Evolutionary conservation across 208 protist genomes (phyloP).

Genomic region (Trypanosoma brucei): DNA sequence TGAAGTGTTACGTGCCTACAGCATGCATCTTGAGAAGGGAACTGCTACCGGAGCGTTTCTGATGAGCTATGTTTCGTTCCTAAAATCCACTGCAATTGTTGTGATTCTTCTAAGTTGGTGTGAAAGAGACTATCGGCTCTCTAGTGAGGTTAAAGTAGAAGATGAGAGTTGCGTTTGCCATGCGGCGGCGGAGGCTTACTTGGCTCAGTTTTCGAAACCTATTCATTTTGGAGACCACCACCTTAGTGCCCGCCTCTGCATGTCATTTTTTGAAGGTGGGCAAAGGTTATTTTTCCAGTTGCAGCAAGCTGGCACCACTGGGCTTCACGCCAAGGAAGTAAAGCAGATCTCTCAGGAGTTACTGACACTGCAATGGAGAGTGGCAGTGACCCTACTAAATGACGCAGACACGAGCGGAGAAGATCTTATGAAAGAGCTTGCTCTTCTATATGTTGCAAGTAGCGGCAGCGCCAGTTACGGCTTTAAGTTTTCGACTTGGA

Average conservation of each 20-base stretch:
- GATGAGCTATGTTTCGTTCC: conserved; percentile 19
- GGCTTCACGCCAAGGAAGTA: neutral
- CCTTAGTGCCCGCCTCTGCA: conserved; percentile 5
- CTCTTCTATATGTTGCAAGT: conserved; percentile 18
- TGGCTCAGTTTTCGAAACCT: conserved; percentile 10
- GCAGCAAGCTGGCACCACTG: conserved; percentile 1
- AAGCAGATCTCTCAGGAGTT: conserved; percentile 10
- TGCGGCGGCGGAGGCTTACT: conserved; percentile 6
- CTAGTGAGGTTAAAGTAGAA: neutral
- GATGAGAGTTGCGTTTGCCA: neutral
- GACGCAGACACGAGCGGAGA: conserved; percentile 23
- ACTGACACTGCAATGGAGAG: conserved; percentile 24
- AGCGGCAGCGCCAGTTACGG: conserved; percentile 16
- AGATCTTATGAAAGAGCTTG: conserved; percentile 20
- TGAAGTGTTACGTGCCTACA: conserved; percentile 9
- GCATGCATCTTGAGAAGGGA: neutral
- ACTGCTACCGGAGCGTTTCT: conserved; percentile 2
- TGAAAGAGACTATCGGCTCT: conserved; percentile 10
- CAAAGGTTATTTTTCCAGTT: conserved; percentile 19
- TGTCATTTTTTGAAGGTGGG: conserved; percentile 18
- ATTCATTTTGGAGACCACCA: conserved; percentile 1
- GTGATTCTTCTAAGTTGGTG: conserved; percentile 15
- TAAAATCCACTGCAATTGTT: conserved; percentile 2
- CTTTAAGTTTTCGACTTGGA: conserved; percentile 13
- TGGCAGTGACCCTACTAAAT: conserved; percentile 13